phyloP scores from a whole-genome alignment of 2,329 filamentous ascomycete genomes.

The Bipolaris sorokiniana region DNA sequence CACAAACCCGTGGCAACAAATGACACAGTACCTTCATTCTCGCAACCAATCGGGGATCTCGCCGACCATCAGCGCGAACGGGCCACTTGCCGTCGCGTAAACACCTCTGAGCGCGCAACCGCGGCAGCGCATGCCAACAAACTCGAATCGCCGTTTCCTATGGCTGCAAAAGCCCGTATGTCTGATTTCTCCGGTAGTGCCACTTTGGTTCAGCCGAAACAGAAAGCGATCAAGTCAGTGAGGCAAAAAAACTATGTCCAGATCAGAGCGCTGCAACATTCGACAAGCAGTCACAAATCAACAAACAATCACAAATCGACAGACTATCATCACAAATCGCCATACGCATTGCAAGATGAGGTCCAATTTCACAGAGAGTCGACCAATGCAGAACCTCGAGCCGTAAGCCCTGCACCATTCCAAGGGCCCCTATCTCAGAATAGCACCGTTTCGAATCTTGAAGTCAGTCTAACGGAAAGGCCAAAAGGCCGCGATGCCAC shows the following conservation, averaged over 20 bases:
- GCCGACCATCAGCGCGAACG: constrained; percentile 17
- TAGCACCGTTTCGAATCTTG: neutral
- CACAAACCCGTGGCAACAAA: neutral
- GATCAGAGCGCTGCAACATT: neutral
- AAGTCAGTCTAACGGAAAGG: neutral
- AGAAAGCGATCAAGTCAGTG: constrained; percentile 15
- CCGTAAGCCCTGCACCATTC: neutral
- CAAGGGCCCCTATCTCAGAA: neutral
- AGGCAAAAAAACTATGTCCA: constrained; percentile 1
- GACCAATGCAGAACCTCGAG: neutral
- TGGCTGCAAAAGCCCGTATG: neutral
- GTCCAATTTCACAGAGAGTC: neutral
- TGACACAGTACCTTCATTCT: neutral
- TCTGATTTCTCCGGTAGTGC: neutral
- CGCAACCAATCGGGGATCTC: constrained; percentile 13
- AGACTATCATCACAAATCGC: neutral
- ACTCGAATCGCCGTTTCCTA: neutral
- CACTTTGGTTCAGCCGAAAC: neutral
- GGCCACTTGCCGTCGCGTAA: constrained; percentile 14
- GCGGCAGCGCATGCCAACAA: neutral
- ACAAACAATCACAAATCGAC: neutral
- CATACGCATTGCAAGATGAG: neutral
- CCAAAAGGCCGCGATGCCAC: neutral
- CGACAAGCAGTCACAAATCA: neutral
- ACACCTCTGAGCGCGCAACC: constrained; percentile 11